phyloP scores from a whole-genome alignment of 2,329 filamentous ascomycete genomes.

The Clarireedia paspali region DNA sequence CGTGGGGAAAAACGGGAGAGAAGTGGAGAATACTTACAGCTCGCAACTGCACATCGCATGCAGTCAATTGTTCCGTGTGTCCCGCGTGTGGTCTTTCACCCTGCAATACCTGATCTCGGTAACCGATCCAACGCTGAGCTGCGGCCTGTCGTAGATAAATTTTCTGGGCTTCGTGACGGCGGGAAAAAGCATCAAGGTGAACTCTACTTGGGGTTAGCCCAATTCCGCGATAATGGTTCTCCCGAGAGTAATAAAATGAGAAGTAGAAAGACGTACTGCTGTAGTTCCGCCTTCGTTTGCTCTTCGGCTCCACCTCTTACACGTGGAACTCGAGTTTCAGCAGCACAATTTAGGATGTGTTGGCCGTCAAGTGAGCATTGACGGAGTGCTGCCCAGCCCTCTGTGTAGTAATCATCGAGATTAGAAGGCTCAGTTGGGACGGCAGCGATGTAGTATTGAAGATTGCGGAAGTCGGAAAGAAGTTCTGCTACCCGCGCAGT shows the following conservation, averaged over 20 bases:
- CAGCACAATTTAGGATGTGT: conserved; percentile 56
- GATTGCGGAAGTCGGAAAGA: conserved; percentile 51
- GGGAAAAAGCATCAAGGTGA: conserved; percentile 50
- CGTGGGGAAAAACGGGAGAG: neutral
- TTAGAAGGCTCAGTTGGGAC: conserved; percentile 47
- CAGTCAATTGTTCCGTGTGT: conserved; percentile 41
- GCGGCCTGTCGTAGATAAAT: conserved; percentile 55
- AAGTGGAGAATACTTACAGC: conserved; percentile 36
- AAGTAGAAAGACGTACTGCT: conserved; percentile 42
- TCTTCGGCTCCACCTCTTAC: conserved; percentile 47
- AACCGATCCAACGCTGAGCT: conserved; percentile 51
- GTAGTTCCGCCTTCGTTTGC: conserved; percentile 54
- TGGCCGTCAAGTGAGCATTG: conserved; percentile 57
- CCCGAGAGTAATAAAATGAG: neutral
- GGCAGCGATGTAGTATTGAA: conserved; percentile 55
- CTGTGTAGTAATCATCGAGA: conserved; percentile 53
- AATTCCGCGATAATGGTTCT: conserved; percentile 5
- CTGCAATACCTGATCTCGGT: conserved; percentile 45
- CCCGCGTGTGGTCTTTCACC: conserved; percentile 41
- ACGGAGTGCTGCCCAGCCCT: conserved; percentile 54
- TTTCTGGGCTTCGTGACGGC: conserved; percentile 57
- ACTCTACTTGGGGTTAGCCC: conserved; percentile 34
- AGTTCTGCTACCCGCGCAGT: conserved; percentile 53
- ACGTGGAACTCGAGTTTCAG: conserved; percentile 51
- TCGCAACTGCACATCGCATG: conserved; percentile 50